These are phyloP conservation scores for Rhizoctonia solani DNA, from an alignment of 1,284 basidiomycete species.

Conservation along the genomic window DNA sequence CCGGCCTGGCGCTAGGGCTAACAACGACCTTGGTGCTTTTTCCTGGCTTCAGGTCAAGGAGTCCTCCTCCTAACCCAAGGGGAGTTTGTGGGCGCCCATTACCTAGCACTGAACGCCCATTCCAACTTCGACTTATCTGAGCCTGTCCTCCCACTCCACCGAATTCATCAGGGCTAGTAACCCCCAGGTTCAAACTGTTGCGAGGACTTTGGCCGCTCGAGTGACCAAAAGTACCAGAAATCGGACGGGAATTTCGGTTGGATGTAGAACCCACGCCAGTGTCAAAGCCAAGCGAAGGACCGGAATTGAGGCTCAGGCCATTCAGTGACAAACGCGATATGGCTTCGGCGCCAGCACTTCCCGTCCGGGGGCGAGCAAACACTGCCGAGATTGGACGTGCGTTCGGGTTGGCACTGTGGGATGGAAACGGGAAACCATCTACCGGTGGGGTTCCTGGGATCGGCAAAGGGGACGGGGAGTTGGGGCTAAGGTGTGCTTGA, in stretches of 20 bases:
- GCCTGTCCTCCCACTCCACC: background rate
- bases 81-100: constrained; percentile 16
- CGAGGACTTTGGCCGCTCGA: constrained; percentile 14
- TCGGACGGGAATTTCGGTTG: constrained; percentile 8
- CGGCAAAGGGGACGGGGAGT: background rate
- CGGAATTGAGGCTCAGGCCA: constrained; percentile 14
- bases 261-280: background rate
- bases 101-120: constrained; percentile 10
- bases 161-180: constrained; percentile 4
- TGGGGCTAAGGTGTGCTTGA: background rate
- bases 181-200: constrained; percentile 10
- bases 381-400: constrained; percentile 27
- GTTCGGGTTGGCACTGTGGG: constrained; percentile 12
- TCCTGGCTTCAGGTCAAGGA: constrained; percentile 1
- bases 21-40: constrained; percentile 14
- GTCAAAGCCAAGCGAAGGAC: background rate
- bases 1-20: constrained; percentile 3
- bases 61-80: constrained; percentile 7
- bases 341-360: constrained; percentile 9
- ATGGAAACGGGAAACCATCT: constrained; percentile 9
- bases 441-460: background rate
- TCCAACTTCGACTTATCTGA: constrained; percentile 18
- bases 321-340: constrained; percentile 7
- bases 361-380: constrained; percentile 25
- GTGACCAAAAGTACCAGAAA: background rate